A percentile compares a stretch with the other conserved stretches of the same genome.
phyloP scores from a whole-genome alignment of 2,329 filamentous ascomycete species.

The Huntiella omanensis region DNA sequence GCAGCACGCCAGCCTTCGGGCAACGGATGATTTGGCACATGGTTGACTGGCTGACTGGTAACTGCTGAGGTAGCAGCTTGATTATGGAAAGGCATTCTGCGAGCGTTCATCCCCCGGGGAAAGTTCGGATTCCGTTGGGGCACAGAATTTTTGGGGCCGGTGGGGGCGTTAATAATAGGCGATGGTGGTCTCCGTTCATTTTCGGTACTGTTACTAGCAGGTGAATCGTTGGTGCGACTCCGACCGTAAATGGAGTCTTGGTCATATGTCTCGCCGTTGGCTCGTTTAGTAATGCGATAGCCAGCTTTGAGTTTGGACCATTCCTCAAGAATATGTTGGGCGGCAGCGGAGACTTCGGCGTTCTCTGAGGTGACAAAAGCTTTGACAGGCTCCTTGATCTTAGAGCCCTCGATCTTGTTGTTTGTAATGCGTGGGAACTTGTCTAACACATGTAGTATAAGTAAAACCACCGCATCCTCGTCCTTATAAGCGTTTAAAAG shows the following conservation, averaged over 20 bases:
- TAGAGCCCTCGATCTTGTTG: conserved; percentile 94
- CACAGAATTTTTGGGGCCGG: conserved; percentile 40
- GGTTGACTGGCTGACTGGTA: background rate
- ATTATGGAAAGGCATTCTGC: conserved; percentile 27
- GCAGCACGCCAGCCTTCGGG: conserved; percentile 59
- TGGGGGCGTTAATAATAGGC: conserved; percentile 32
- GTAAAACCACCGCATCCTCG: conserved; percentile 77
- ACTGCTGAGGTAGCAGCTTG: conserved; percentile 7
- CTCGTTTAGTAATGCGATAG: conserved; percentile 84
- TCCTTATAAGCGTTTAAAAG: conserved; percentile 69
- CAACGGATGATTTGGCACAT: background rate
- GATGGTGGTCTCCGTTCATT: conserved; percentile 41
- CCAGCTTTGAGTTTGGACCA: conserved; percentile 83
- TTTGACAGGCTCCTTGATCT: conserved; percentile 70
- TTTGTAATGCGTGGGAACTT: conserved; percentile 76
- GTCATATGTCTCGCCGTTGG: conserved; percentile 22
- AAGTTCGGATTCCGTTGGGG: conserved; percentile 27
- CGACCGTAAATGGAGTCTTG: conserved; percentile 6
- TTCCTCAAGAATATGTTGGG: conserved; percentile 53
- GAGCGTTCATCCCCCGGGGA: background rate
- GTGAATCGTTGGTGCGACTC: conserved; percentile 4
- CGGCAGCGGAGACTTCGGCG: conserved; percentile 53
- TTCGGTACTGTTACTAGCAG: conserved; percentile 15
- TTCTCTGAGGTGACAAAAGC: conserved; percentile 49
- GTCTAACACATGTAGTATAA: conserved; percentile 77